phyloP scores from a whole-genome alignment of 2,329 filamentous ascomycete genomes.

The Harringtonia lauricola region DNA sequence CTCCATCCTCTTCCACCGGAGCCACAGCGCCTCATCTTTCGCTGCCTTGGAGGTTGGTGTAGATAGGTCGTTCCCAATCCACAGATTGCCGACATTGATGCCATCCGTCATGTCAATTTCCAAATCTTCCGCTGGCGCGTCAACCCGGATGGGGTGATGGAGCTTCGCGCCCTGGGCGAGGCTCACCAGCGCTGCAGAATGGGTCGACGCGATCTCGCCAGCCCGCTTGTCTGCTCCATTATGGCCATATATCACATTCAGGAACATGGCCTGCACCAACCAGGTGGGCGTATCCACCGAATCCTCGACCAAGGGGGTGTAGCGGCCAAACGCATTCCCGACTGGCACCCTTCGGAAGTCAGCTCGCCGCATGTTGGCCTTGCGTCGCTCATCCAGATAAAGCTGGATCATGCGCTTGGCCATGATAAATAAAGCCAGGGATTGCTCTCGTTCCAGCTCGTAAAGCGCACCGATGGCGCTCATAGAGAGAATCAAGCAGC shows the following conservation, averaged over 20 bases:
- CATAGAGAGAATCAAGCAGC: slow-evolving; percentile 80
- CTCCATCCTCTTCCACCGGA: slow-evolving; percentile 78
- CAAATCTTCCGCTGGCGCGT: slow-evolving; percentile 29
- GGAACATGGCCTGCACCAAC: slow-evolving; percentile 92
- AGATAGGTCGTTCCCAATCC: slow-evolving; percentile 22
- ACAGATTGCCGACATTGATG: slow-evolving; percentile 26
- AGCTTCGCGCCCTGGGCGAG: slow-evolving; percentile 83
- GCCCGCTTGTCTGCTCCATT: slow-evolving; percentile 87
- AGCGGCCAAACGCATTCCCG: slow-evolving; percentile 23
- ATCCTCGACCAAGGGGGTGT: slow-evolving; percentile 52
- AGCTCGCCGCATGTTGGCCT: slow-evolving; percentile 64
- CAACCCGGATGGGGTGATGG: slow-evolving; percentile 32
- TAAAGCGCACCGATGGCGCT: slow-evolving; percentile 66
- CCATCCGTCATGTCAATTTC: slow-evolving; percentile 46
- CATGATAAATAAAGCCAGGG: slow-evolving; percentile 79
- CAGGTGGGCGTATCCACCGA: slow-evolving; percentile 74
- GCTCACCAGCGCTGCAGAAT: slow-evolving; percentile 83
- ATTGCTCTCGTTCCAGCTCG: slow-evolving; percentile 69
- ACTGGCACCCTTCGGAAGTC: slow-evolving; percentile 41
- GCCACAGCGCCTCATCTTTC: slow-evolving; percentile 65
- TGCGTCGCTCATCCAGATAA: slow-evolving; percentile 83
- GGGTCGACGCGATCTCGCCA: slow-evolving; percentile 84
- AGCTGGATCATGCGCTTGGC: slow-evolving; percentile 92
- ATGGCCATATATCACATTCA: slow-evolving; percentile 93
- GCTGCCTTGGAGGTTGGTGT: slow-evolving; percentile 21